A percentile compares a stretch with the other conserved stretches of the same genome.
Conservation (phyloP, 2,329 filamentous ascomycete species). For the Botryotinia calthae region DNA sequence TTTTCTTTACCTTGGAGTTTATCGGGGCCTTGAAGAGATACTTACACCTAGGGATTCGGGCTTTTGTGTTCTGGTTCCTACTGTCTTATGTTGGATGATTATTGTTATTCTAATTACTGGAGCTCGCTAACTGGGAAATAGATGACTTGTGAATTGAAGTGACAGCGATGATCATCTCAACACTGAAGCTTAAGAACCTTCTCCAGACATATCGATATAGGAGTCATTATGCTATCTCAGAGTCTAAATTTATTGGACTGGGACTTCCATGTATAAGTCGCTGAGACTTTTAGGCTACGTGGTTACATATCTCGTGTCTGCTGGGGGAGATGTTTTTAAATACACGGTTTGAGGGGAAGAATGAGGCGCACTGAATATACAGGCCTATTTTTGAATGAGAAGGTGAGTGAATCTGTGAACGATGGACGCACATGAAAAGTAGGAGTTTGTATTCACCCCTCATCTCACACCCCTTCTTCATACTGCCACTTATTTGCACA, state of each 20-base stretch:
- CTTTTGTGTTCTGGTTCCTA: too few species aligned
- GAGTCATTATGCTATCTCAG: background rate
- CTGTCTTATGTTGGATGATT: background rate
- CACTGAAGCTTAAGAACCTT: too few species aligned
- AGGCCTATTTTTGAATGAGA: rapidly evolving
- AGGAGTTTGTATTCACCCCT: background rate
- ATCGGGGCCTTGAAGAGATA: rapidly evolving
- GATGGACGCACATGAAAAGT: background rate
- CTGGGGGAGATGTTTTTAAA: constrained; percentile 19
- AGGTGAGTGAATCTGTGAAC: background rate
- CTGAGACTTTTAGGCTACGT: too few species aligned
- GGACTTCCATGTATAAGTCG: too few species aligned
- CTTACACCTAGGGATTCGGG: too few species aligned
- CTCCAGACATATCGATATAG: too few species aligned
- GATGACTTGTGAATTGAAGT: background rate
- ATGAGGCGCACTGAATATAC: background rate
- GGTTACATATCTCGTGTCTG: background rate
- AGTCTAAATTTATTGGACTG: too few species aligned
- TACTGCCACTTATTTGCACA: background rate
- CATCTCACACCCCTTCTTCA: background rate
- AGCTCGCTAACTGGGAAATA: too few species aligned
- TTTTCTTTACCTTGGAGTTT: background rate
- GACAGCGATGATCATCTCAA: background rate
- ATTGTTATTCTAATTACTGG: background rate
- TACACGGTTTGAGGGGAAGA: background rate